Conservation (phyloP, 148 eudicot genomes). For the Rhododendron ovatum region DNA sequence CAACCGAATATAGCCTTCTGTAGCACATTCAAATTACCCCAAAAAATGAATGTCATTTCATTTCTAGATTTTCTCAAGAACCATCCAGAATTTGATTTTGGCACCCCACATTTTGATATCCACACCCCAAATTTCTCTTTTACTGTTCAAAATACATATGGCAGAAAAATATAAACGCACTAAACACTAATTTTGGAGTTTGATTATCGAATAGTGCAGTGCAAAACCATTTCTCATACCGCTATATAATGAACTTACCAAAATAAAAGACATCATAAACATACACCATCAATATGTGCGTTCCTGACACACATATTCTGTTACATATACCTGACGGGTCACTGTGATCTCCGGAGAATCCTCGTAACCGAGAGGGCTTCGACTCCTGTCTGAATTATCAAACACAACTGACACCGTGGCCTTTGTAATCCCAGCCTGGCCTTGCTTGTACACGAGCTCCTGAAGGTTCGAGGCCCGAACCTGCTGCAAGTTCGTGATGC, state of each 20-base stretch:
- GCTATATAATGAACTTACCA: no score
- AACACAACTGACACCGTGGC: conserved; percentile 87
- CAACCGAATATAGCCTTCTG: background rate
- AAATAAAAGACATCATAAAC: no score
- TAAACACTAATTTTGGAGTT: no score
- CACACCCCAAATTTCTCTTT: no score
- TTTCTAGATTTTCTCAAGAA: background rate
- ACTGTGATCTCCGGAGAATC: conserved; percentile 84
- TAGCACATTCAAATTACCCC: background rate
- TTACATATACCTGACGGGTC: conserved; percentile 77
- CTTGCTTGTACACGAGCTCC: conserved; percentile 96
- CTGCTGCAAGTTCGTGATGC: conserved; percentile 94
- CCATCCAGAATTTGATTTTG: background rate
- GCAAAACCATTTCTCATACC: no score
- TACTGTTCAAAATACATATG: no score
- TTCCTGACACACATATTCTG: background rate
- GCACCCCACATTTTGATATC: no score
- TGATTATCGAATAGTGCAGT: no score
- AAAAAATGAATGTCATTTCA: background rate
- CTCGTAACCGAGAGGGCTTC: conserved; percentile 92
- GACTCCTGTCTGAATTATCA: conserved; percentile 63
- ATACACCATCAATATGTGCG: no score
- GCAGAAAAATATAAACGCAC: no score
- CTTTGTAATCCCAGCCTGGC: conserved; percentile 96
- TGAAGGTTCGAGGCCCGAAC: conserved; percentile 96